These are phyloP conservation scores for Acanthamoeba healyi DNA, from an alignment of 208 protist genomes.

Conservation along the genomic window DNA sequence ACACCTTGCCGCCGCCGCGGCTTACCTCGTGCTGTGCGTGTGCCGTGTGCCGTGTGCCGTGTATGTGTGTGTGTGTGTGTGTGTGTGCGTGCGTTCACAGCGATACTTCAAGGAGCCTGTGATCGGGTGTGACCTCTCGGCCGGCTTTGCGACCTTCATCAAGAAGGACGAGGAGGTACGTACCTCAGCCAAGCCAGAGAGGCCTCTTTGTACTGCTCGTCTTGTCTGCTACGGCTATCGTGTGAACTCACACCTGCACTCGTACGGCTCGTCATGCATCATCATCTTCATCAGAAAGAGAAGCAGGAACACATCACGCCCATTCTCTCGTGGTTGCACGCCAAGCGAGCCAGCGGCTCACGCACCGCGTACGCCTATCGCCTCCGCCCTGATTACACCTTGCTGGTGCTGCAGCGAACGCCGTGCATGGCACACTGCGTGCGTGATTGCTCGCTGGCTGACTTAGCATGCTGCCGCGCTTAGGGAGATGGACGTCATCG, in stretches of 20 bases:
- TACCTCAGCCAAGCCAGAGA: no score
- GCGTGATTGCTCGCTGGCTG: background rate
- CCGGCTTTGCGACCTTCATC: slow-evolving; percentile 33
- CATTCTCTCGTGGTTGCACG: slow-evolving; percentile 48
- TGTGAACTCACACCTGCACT: background rate
- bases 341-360: background rate
- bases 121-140: background rate
- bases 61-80: no score
- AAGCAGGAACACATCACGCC: slow-evolving; percentile 55
- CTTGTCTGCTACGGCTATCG: background rate
- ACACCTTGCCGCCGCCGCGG: background rate
- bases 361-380: background rate
- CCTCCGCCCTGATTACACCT: background rate
- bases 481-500: background rate
- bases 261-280: background rate
- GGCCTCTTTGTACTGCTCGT: no score
- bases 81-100: background rate
- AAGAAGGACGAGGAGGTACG: slow-evolving; percentile 43
- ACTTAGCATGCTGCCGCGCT: background rate
- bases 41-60: no score
- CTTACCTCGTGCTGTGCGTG: background rate
- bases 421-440: no score
- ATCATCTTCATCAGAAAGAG: slow-evolving; percentile 11
- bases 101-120: background rate
- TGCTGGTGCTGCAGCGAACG: no score